Evolutionary conservation across 1,284 basidiomycete species (phyloP).

Genomic region (Trametes pubescens): DNA sequence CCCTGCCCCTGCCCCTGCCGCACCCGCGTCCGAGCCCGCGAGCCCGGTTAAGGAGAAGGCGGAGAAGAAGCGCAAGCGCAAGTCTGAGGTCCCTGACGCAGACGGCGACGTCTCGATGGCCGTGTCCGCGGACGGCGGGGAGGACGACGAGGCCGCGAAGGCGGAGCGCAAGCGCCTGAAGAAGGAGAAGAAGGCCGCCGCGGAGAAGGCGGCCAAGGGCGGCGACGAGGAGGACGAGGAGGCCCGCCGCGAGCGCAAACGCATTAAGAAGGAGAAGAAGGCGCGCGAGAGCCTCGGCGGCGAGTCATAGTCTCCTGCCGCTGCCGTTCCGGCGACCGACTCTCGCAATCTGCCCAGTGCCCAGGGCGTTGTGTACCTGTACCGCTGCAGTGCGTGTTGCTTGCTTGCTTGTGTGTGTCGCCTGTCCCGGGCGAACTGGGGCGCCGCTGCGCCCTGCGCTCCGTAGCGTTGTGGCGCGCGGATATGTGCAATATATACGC

Average conservation of each 20-base stretch:
- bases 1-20: slow-evolving; percentile 15
- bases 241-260: slow-evolving; percentile 44
- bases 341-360: neutral
- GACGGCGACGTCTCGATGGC: slow-evolving; percentile 54
- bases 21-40: slow-evolving; percentile 34
- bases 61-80: slow-evolving; percentile 78
- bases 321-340: neutral
- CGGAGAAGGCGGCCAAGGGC: slow-evolving; percentile 67
- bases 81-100: slow-evolving; percentile 63
- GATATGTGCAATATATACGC: slow-evolving; percentile 25
- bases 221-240: slow-evolving; percentile 47
- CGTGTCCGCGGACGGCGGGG: slow-evolving; percentile 48
- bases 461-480: slow-evolving; percentile 1
- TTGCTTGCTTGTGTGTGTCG: slow-evolving; percentile 2
- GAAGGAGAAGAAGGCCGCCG: slow-evolving; percentile 55
- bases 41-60: slow-evolving; percentile 54
- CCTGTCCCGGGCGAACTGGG: neutral
- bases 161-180: slow-evolving; percentile 45
- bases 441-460: slow-evolving; percentile 1
- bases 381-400: no score
- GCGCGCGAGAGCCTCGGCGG: slow-evolving; percentile 45
- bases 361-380: neutral
- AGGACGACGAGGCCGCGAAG: slow-evolving; percentile 65
- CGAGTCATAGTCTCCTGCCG: slow-evolving; percentile 39
- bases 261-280: slow-evolving; percentile 48